phyloP scores from a whole-genome alignment of 352 stramenopile genomes.

The Blastocystis sp. region DNA sequence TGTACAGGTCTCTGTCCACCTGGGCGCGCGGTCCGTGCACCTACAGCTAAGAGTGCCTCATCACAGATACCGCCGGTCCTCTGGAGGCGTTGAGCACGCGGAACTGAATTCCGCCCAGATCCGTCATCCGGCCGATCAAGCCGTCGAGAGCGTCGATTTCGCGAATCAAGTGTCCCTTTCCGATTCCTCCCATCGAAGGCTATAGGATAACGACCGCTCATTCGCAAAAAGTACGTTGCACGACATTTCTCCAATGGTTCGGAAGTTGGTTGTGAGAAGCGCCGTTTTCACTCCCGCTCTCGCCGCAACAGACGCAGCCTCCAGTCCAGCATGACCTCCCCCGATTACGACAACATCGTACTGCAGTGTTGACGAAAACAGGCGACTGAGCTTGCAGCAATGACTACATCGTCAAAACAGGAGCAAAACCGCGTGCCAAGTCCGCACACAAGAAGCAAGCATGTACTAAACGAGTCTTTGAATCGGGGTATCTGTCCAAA shows the following conservation, averaged over 20 bases:
- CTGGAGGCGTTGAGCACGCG: slow-evolving; percentile 92
- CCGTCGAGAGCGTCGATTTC: slow-evolving; percentile 95
- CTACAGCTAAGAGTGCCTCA: neutral
- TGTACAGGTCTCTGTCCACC: slow-evolving; percentile 95
- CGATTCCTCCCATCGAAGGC: slow-evolving; percentile 93
- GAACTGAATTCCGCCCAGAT: slow-evolving; percentile 93
- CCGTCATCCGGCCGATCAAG: slow-evolving; percentile 91
- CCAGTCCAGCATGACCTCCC: slow-evolving; percentile 84
- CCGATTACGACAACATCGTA: slow-evolving; percentile 86
- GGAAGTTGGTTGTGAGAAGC: slow-evolving; percentile 89
- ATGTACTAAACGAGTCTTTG: neutral
- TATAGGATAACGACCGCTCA: slow-evolving; percentile 70
- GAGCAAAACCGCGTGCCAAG: neutral
- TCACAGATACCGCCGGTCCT: slow-evolving; percentile 77
- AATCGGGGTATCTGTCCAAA: too few relatives aligned
- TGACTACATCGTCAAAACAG: neutral
- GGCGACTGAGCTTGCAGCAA: neutral
- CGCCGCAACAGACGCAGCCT: slow-evolving; percentile 84
- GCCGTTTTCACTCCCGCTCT: slow-evolving; percentile 86
- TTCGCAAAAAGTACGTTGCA: slow-evolving; percentile 83
- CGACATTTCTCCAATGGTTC: slow-evolving; percentile 92
- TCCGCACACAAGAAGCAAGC: neutral
- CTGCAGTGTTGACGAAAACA: slow-evolving; percentile 43
- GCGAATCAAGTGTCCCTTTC: slow-evolving; percentile 94
- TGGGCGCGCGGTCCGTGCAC: slow-evolving; percentile 85